These are phyloP conservation scores for Rubia yunnanensis DNA, from an alignment of 257 asterid species.

Conservation along the genomic window DNA sequence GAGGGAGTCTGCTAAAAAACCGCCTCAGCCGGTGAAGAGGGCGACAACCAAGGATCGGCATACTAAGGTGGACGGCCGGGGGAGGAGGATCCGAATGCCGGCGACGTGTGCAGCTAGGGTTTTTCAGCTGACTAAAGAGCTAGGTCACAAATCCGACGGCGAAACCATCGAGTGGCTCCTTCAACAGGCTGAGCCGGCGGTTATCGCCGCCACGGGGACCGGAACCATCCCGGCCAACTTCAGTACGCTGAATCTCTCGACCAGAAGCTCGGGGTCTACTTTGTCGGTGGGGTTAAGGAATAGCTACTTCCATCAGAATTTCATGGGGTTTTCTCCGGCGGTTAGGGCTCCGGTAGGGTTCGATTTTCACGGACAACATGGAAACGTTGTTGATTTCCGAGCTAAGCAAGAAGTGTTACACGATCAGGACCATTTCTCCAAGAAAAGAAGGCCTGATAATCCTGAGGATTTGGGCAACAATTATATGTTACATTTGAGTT, in stretches of 20 bases:
- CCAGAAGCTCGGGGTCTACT: slow-evolving; percentile 53
- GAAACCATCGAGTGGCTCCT: slow-evolving; percentile 63
- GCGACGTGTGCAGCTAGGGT: slow-evolving; percentile 79
- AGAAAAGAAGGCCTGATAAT: slow-evolving; percentile 27
- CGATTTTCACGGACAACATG: slow-evolving; percentile 14
- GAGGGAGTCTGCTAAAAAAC: slow-evolving; percentile 24
- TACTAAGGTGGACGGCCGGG: slow-evolving; percentile 53
- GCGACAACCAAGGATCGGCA: slow-evolving; percentile 55
- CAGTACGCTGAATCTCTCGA: slow-evolving; percentile 52
- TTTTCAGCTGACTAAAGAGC: slow-evolving; percentile 62
- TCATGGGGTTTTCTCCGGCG: slow-evolving; percentile 20
- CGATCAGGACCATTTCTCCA: slow-evolving; percentile 15
- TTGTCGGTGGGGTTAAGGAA: slow-evolving; percentile 45
- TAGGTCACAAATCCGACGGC: slow-evolving; percentile 47
- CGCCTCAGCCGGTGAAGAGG: slow-evolving; percentile 33
- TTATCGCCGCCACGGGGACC: slow-evolving; percentile 82
- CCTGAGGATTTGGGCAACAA: slow-evolving; percentile 24
- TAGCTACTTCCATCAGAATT: slow-evolving; percentile 17
- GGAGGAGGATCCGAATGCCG: slow-evolving; percentile 77
- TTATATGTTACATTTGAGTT: slow-evolving; percentile 26
- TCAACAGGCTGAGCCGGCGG: slow-evolving; percentile 85
- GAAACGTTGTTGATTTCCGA: slow-evolving; percentile 22
- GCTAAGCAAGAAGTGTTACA: slow-evolving; percentile 44
- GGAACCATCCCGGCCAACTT: slow-evolving; percentile 88
- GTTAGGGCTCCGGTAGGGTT: slow-evolving; percentile 16